Base-by-base conservation (phyloP, 1,284 basidiomycete genomes). In the Porogramme epimiltina region DNA sequence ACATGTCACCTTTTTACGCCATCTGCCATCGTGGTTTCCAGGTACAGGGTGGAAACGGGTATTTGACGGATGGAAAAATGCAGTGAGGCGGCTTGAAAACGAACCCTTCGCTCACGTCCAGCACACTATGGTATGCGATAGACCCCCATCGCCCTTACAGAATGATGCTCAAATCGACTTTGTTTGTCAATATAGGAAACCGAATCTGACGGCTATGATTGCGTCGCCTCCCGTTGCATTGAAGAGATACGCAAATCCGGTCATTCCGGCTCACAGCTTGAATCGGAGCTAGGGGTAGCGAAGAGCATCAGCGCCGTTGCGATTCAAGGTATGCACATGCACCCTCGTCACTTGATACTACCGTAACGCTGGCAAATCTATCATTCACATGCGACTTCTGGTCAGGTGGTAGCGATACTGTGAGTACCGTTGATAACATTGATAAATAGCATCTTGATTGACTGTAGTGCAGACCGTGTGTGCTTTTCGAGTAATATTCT, bases 401-500 rank as follows among this genome's bases (percentile, higher is more conserved):
- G 23, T 2, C 16, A 59, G 58, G 45, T 20, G 58, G 51, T 39
- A 40, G 40, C 13, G 58, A 59, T 28, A 59, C 58, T 1, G 55
- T 59, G 13, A 31, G 2, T 3, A 11, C 6, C 11, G 3, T 8
- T 22, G 4, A 13, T n/a, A n/a, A n/a, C n/a, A n/a, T n/a, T n/a
- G n/a, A n/a, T n/a, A n/a, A 26, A 3, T 1, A 24, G n/a, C n/a
- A n/a, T n/a, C 38, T 18, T 4, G 9, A 4, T 5, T 1, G 8
- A 6, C 13, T 23, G 8, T 28, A 16, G 26, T 13, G 24, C 19
- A 55, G 57, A 56, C 48, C 0, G 56, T 61, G 25, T 70, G 69
- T 11, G 56, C 58, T 0, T 41, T 69, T 1, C 10, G 59, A 55
- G 42, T 44, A 43, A 70, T 72, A 47, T 65, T 72, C 50, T 58